Evolutionary conservation across 164 flowering plant species (phyloP).

Genomic region (Nymphaea colorata): DNA sequence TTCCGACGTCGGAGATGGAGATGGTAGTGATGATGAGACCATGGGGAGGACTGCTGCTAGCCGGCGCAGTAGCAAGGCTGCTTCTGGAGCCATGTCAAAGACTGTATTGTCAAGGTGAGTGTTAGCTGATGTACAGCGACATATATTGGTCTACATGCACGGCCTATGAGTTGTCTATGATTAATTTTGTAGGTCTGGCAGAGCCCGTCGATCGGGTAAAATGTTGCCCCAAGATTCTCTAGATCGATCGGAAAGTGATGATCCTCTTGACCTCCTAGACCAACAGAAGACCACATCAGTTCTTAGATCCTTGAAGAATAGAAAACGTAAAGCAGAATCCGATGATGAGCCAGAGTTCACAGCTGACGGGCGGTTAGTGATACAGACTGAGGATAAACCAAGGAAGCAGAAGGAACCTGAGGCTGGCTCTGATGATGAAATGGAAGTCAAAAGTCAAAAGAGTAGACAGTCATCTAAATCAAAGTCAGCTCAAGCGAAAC

Average conservation of each 20-base stretch:
- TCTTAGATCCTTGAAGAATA: conserved; percentile 29
- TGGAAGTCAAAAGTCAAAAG: conserved; percentile 40
- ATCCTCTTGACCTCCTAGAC: conserved; percentile 92
- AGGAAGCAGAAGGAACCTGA: conserved; percentile 19
- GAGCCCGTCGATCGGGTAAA: conserved; percentile 27
- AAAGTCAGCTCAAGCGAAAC: conserved; percentile 29
- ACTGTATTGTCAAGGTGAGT: conserved; percentile 46
- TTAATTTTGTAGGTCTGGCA: conserved; percentile 37
- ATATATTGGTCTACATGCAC: too few relatives aligned
- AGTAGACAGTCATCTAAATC: conserved; percentile 29
- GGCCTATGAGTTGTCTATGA: neutral
- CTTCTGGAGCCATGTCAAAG: conserved; percentile 34
- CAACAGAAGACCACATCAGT: conserved; percentile 59
- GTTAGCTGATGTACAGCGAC: too few relatives aligned
- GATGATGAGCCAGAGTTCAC: conserved; percentile 80
- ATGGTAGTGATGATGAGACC: conserved; percentile 39
- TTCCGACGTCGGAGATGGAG: conserved; percentile 71
- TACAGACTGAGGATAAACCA: conserved; percentile 37
- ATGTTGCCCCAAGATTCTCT: conserved; percentile 59
- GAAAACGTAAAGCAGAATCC: conserved; percentile 41
- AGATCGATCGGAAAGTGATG: conserved; percentile 56
- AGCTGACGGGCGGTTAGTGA: conserved; percentile 72
- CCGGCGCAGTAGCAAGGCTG: conserved; percentile 23
- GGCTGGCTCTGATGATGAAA: conserved; percentile 21
- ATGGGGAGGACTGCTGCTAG: conserved; percentile 30